Evolutionary conservation across 352 stramenopile genomes (phyloP), one percentile per base, ranked within the genome.

Genomic region (Pythium scleroteichum): DNA sequence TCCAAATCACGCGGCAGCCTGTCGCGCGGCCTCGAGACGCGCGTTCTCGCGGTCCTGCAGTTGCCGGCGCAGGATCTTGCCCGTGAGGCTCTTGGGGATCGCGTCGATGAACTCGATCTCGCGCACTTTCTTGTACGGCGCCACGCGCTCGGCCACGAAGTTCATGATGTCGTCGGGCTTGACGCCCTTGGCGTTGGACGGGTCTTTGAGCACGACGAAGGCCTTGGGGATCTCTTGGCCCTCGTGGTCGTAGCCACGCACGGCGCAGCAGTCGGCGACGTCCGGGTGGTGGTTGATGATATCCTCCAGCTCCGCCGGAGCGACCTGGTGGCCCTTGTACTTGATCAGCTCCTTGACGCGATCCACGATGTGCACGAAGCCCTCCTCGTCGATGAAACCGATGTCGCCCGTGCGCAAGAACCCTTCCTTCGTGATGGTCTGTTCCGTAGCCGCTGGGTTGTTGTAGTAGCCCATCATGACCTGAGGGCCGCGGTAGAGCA

Each of bases 271-370:
- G 26, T 88, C 76, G 1, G 62, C 17, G 4, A 88, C 51, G 23
- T 59, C 65, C 10, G 74, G 68, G 72, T 98, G 83, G 7, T 73
- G 85, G 23, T 97, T 80, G 0, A 98, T 47, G 10, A 98, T 66
- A 12, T 91, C 92, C 65, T 98, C 95, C 12, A 98, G 71, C 66
- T 98, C 92, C 0, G 94, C 94, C 14, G 93, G 95, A 8, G 94
- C 87, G 10, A 98, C 76, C 56, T 96, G 93, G 55, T 95, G 94
- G 13, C 91, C 93, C 57, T 97, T 96, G 61, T 97, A 92, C 77
- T 98, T 98, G 71, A 98, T 98, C 2, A 98, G 67, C 67, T 98
- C 93, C 76, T 98, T 98, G 13, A 86, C 64, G 20, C 95, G 73
- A 68, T 98, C 95, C 0, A 91, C 87, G 26, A 98, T 94, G 57